Conservation (phyloP, 352 stramenopile species). For the Globisporangium echinulatum region DNA sequence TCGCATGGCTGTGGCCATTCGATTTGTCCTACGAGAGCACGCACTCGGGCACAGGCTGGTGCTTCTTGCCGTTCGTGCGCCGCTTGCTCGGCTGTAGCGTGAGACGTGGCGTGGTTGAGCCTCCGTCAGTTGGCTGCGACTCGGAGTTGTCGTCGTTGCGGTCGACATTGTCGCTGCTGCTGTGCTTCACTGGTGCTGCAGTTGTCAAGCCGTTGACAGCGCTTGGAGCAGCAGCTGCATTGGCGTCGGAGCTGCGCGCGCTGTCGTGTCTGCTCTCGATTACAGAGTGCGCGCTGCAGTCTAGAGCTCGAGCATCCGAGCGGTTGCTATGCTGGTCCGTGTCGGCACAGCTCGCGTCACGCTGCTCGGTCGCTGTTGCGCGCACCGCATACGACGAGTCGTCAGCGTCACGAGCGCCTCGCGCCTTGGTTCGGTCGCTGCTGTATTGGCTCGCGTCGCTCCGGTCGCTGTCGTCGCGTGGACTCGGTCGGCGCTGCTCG, state of each 20-base stretch:
- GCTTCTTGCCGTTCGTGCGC: conserved; percentile 70
- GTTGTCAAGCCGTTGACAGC: not conserved
- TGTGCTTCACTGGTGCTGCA: not conserved
- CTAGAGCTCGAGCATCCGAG: too few species aligned
- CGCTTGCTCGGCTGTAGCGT: conserved; percentile 40
- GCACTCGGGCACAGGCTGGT: conserved; percentile 22
- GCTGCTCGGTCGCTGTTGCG: not conserved
- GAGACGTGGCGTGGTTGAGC: not conserved
- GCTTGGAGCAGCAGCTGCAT: not conserved
- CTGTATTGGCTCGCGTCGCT: not conserved
- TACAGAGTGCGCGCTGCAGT: too few species aligned
- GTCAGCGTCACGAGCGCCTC: conserved; percentile 3
- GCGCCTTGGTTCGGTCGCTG: conserved; percentile 1
- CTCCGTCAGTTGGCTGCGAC: not conserved
- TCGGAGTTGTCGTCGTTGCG: not conserved
- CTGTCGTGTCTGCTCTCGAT: too few species aligned
- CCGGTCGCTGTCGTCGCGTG: not conserved
- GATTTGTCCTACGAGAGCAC: conserved; percentile 20
- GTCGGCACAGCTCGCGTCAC: too few species aligned
- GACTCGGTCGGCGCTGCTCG: too few species aligned
- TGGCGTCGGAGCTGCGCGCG: too few species aligned
- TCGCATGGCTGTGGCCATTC: too few species aligned
- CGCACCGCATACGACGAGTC: too few species aligned
- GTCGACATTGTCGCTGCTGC: not conserved
- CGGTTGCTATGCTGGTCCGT: too few species aligned